A percentile compares a stretch with the other conserved stretches of the same genome.
Evolutionary conservation across 2,329 filamentous ascomycete species (phyloP).

Genomic region (Tolypocladium amazonense): DNA sequence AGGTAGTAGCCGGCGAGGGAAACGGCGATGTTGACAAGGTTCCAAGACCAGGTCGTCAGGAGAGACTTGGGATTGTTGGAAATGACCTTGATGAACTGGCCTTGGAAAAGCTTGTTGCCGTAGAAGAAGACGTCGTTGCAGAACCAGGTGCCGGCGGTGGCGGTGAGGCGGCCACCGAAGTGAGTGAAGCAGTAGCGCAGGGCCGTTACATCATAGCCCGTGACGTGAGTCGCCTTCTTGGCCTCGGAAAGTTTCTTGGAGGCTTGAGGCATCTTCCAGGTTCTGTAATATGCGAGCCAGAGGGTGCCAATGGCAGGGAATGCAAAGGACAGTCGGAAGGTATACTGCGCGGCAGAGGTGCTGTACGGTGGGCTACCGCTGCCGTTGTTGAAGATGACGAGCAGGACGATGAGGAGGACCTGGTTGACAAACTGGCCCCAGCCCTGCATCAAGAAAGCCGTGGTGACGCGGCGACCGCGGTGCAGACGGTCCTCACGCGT

Average conservation of each 20-base stretch:
- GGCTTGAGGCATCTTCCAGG: conserved; percentile 85
- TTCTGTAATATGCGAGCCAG: conserved; percentile 94
- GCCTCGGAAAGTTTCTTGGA: conserved; percentile 70
- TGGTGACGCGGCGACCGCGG: conserved; percentile 90
- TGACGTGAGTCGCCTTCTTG: conserved; percentile 80
- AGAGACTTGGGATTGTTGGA: conserved; percentile 58
- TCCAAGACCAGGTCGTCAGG: conserved; percentile 86
- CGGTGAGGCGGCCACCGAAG: conserved; percentile 78
- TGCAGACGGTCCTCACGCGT: conserved; percentile 89
- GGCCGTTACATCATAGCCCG: conserved; percentile 84
- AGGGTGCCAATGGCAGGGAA: conserved; percentile 83
- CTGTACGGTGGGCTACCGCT: conserved; percentile 67
- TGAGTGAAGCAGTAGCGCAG: conserved; percentile 67
- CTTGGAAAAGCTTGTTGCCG: conserved; percentile 96
- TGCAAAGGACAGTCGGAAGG: conserved; percentile 85
- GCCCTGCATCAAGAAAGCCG: conserved; percentile 95
- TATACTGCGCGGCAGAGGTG: conserved; percentile 69
- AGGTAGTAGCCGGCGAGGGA: conserved; percentile 83
- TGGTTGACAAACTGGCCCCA: conserved; percentile 98
- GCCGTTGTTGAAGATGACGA: conserved; percentile 81
- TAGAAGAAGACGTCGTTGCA: conserved; percentile 99
- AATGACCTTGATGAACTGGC: conserved; percentile 77
- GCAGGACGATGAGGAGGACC: conserved; percentile 72
- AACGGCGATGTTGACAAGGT: conserved; percentile 81
- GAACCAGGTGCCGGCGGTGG: conserved; percentile 85